These are phyloP conservation scores for Penicillium verrucosum DNA, from an alignment of 2,329 filamentous ascomycete species.

Conservation along the genomic window DNA sequence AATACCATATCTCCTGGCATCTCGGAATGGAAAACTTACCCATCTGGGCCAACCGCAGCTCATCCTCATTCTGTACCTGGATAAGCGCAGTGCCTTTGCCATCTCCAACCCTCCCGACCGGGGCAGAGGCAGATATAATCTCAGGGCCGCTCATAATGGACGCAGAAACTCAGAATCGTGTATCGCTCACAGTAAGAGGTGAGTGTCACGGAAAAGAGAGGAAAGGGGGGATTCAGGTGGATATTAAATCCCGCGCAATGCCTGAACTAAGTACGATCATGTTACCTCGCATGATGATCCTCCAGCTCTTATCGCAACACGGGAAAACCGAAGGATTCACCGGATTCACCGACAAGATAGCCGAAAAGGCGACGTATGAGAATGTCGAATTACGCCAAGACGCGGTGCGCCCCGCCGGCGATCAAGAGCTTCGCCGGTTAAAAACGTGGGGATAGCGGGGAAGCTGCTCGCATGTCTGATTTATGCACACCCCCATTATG, in stretches of 20 bases:
- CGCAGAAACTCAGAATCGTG: not conserved
- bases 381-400: not conserved
- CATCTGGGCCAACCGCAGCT: slow-evolving; percentile 46
- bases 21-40: slow-evolving; percentile 27
- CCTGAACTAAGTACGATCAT: not conserved
- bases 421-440: not conserved
- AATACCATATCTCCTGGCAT: not conserved
- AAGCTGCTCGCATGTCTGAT: not conserved
- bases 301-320: not conserved
- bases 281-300: not conserved
- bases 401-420: not conserved
- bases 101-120: not conserved
- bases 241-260: not conserved
- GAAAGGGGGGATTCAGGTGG: not conserved
- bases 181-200: not conserved
- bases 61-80: slow-evolving; percentile 37
- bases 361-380: slow-evolving; percentile 1
- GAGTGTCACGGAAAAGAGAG: not conserved
- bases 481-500: not conserved
- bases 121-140: not conserved
- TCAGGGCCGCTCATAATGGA: not conserved
- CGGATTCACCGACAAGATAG: slow-evolving; percentile 1
- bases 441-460: not conserved
- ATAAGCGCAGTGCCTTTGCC: slow-evolving; percentile 7
- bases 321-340: not conserved